These are phyloP conservation scores for Friedmanniomyces endolithicus DNA, from an alignment of 495 filamentous ascomycete species.

Conservation along the genomic window DNA sequence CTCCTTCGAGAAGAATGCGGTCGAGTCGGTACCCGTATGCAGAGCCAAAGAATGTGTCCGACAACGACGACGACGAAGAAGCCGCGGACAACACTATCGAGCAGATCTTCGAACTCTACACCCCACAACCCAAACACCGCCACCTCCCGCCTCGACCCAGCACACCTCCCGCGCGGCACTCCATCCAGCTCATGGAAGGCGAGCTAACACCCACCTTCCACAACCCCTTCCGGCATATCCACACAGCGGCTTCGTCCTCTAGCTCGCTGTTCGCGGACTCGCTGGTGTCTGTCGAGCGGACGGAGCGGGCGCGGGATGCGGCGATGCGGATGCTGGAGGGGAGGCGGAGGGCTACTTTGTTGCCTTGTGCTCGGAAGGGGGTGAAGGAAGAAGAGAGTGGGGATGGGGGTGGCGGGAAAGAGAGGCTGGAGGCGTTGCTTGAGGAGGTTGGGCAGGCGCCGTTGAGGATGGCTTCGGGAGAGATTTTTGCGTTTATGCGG, in stretches of 20 bases:
- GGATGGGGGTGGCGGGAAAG: not conserved
- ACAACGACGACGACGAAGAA: not conserved
- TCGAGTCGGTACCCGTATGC: not conserved
- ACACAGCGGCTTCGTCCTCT: not conserved
- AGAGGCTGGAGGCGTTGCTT: not conserved
- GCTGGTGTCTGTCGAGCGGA: not conserved
- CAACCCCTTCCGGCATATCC: not conserved
- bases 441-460: not conserved
- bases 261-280: not conserved
- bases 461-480: not conserved
- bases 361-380: not conserved
- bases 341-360: not conserved
- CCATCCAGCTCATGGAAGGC: not conserved
- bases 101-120: not conserved
- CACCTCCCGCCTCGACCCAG: not conserved
- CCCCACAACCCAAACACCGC: not conserved
- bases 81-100: not conserved
- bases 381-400: not conserved
- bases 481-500: not conserved
- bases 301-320: conserved; percentile 2
- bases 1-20: no score
- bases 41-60: not conserved
- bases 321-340: conserved; percentile 4
- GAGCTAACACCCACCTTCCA: not conserved
- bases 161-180: not conserved